Percentiles rank a stretch among this genome's conserved stretches.
Conservation (phyloP, 345 rosid genomes). For the Jatropha curcas region DNA sequence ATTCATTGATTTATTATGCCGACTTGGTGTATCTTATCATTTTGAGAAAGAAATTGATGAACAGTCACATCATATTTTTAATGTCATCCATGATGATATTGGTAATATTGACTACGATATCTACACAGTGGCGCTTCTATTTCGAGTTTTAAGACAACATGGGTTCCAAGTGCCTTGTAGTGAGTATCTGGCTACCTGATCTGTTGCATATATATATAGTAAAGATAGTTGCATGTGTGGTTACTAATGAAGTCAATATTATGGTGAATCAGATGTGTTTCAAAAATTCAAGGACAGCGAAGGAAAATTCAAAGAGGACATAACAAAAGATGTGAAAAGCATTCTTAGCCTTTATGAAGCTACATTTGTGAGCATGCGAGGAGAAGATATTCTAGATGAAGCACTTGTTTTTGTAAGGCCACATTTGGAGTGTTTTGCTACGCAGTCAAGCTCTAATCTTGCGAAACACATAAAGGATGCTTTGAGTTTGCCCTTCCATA, state of each 20-base stretch:
- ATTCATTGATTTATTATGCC: neutral
- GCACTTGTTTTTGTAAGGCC: neutral
- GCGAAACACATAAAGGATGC: neutral
- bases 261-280: too few species aligned
- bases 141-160: neutral
- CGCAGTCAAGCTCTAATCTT: neutral
- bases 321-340: neutral
- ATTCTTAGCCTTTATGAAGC: constrained; percentile 2
- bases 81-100: neutral
- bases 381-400: constrained; percentile 12
- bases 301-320: neutral
- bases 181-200: neutral
- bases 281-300: neutral
- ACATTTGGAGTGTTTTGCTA: neutral
- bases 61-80: neutral
- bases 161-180: neutral
- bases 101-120: neutral
- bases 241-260: neutral
- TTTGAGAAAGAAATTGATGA: neutral
- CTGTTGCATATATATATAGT: too few species aligned
- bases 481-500: neutral
- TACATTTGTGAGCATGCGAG: neutral
- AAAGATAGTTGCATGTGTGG: too few species aligned
- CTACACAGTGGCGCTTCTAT: neutral
- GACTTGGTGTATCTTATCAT: constrained; percentile 3